Evolutionary conservation across 2,329 filamentous ascomycete genomes (phyloP).

Genomic region (Drechmeria coniospora): DNA sequence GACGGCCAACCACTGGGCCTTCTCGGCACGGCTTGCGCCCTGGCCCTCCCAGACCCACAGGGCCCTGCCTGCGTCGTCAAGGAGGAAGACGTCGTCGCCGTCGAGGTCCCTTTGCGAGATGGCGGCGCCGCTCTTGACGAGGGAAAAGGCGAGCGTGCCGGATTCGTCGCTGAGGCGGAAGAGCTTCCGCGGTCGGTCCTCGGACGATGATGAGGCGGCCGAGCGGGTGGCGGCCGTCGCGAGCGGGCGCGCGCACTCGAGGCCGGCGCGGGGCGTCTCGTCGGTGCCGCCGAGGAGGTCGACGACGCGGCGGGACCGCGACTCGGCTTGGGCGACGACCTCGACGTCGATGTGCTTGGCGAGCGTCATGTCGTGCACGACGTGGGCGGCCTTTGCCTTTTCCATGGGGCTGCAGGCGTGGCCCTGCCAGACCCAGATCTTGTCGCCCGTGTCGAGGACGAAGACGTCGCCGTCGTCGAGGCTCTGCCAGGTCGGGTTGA

Average conservation of each 20-base stretch:
- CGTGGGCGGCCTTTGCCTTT: constrained; percentile 51
- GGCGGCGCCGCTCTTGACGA: constrained; percentile 37
- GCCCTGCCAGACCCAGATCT: constrained; percentile 59
- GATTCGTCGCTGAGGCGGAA: constrained; percentile 49
- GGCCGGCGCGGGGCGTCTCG: constrained; percentile 20
- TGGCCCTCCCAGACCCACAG: constrained; percentile 55
- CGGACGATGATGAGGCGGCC: neutral
- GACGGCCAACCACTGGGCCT: constrained; percentile 42
- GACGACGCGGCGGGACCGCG: constrained; percentile 37
- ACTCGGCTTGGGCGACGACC: constrained; percentile 46
- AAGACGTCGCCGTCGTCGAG: constrained; percentile 53
- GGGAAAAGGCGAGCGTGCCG: constrained; percentile 38
- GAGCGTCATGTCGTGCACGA: constrained; percentile 48
- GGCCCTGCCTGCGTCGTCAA: constrained; percentile 38
- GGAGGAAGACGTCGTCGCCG: constrained; percentile 44
- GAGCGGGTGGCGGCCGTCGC: constrained; percentile 4
- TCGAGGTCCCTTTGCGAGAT: constrained; percentile 35
- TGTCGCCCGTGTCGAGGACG: constrained; percentile 43
- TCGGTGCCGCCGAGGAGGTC: constrained; percentile 36
- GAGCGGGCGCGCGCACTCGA: constrained; percentile 27
- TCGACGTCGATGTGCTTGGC: constrained; percentile 51
- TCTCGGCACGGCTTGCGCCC: constrained; percentile 41
- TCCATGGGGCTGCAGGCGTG: constrained; percentile 51
- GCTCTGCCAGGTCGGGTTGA: constrained; percentile 43
- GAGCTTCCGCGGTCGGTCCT: constrained; percentile 24